Conservation (phyloP, 164 flowering plant species). For the Annona cherimola region DNA sequence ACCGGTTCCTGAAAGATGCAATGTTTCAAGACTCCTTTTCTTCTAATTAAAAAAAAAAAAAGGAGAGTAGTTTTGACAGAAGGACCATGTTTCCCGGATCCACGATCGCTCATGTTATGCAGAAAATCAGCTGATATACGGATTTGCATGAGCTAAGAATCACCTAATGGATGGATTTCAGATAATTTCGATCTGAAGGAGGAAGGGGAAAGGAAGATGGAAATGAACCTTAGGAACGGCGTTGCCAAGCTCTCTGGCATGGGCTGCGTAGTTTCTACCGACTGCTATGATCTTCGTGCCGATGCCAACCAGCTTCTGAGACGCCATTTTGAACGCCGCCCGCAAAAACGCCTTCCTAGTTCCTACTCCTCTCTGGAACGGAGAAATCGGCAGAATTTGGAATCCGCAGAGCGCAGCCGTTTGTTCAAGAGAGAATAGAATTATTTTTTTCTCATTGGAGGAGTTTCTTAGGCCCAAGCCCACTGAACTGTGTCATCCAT, state of each 20-base stretch:
- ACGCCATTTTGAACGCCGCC: conserved; percentile 5
- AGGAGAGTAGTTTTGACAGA: no score
- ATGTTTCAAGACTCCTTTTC: neutral
- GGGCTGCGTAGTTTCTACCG: conserved; percentile 98
- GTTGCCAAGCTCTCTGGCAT: conserved; percentile 97
- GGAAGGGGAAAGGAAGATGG: neutral
- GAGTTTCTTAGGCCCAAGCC: no score
- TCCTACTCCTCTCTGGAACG: neutral
- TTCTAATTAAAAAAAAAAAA: no score
- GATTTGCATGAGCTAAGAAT: no score
- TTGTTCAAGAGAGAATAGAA: no score
- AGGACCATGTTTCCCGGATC: no score
- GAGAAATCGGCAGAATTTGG: neutral
- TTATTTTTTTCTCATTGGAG: no score
- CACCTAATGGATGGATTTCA: no score
- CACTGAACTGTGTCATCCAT: no score
- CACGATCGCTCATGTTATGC: no score
- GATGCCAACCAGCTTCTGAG: conserved; percentile 44
- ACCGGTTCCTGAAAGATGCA: conserved; percentile 68
- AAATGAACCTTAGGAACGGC: conserved; percentile 81
- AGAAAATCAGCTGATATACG: no score
- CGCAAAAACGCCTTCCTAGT: neutral
- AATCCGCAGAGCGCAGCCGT: neutral
- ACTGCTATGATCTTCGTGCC: conserved; percentile 95
- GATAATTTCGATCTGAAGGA: no score